Base-by-base conservation (phyloP, 345 rosid genomes). In the Euphorbia pulcherrima region DNA sequence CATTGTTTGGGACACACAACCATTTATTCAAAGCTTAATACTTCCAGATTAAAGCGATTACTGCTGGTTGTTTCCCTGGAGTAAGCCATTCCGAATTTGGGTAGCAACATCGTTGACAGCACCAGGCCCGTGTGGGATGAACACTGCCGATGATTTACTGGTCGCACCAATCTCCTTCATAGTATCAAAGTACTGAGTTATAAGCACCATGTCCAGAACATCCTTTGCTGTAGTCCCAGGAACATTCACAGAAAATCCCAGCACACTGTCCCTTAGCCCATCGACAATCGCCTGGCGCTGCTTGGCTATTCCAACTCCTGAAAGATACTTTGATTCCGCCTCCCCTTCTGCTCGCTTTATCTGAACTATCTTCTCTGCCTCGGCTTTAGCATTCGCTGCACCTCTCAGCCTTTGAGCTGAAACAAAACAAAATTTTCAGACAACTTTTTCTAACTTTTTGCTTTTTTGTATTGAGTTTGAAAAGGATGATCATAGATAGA, bases 181-280 rank as follows among this genome's bases (percentile, higher is more conserved):
- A 46, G 77, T 68, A 20, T 74, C 77, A 8, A 74, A 74, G 21
- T 74, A 68, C 23, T 74, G 77, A 3, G 73, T 74, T 9, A 68
- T 21, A 10, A 74, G 72, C n/a, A 74, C 77, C 77, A 68, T 74
- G 57, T 68, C 72, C 72, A 74, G 9, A 20, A 68, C 64, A 68
- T 74, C 77, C 68, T 68, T 68, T 0, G 77, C 68, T 8, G 68
- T 60, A 2, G 58, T 73, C 11, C 77, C 77, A 0, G 73, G 77
- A 5, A 74, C 77, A 27, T 74, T 68, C 5, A 17, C 72, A 20
- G 69, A 68, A 62, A 74, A 68, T 20, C 58, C 73, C 26, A 74
- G 72, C n/a, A 74, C 77, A 37, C 69, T 74, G 37, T 74, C 77
- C 7, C 69, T 68, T 21, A 74, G 72, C 2, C 77, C 77, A 57